Conservation (phyloP, 768 basidiomycete genomes). For the Trametes gibbosa region DNA sequence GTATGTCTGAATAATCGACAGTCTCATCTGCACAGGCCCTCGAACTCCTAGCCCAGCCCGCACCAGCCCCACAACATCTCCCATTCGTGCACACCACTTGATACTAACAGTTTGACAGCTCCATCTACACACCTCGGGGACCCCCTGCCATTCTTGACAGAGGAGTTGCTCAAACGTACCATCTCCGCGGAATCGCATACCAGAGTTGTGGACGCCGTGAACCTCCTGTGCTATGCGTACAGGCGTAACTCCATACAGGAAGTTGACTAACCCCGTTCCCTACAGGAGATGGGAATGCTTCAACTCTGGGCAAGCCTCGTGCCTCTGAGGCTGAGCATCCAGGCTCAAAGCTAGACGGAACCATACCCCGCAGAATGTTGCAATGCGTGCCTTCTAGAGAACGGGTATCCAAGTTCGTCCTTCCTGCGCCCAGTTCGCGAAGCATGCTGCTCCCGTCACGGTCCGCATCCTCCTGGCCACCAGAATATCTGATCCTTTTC, state of each 20-base stretch:
- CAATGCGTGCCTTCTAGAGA: background rate
- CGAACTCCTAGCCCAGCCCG: background rate
- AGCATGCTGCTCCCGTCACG: background rate
- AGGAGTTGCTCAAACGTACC: too few species aligned
- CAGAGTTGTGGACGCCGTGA: too few species aligned
- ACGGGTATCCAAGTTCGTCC: background rate
- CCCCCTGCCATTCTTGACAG: too few species aligned
- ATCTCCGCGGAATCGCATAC: too few species aligned
- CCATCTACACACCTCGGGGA: too few species aligned
- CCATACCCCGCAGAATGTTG: background rate
- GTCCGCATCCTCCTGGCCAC: background rate
- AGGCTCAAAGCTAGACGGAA: background rate
- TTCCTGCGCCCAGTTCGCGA: background rate
- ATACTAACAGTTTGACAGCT: too few species aligned
- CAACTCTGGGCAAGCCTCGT: background rate
- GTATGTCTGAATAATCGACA: background rate
- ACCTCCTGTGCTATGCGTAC: too few species aligned
- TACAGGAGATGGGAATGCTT: background rate
- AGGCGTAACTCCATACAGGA: background rate
- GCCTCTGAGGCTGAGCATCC: background rate
- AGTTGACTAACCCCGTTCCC: background rate
- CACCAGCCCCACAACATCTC: too few species aligned
- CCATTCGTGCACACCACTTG: too few species aligned
- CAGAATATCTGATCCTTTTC: background rate
- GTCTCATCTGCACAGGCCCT: background rate